Evolutionary conservation across 257 asterid genomes (phyloP).

Genomic region (Haberlea rhodopensis): DNA sequence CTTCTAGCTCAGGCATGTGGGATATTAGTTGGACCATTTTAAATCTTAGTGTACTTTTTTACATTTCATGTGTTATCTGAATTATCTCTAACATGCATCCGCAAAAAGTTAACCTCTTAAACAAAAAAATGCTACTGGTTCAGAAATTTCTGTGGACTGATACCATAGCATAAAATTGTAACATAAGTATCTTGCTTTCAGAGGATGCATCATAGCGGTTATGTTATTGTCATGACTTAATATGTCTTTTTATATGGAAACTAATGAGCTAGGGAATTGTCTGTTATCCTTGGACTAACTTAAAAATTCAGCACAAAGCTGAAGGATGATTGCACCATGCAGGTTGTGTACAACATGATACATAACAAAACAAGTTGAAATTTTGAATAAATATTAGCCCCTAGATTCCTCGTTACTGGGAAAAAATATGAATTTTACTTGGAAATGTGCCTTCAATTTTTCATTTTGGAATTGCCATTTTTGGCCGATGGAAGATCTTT

Average conservation of each 20-base stretch:
- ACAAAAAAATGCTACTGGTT: background rate
- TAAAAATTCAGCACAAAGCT: conserved; percentile 6
- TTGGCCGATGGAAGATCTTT: background rate
- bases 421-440: background rate
- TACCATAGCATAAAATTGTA: conserved; percentile 7
- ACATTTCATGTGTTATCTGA: background rate
- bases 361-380: conserved; percentile 9
- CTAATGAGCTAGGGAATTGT: background rate
- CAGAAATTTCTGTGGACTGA: background rate
- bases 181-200: background rate
- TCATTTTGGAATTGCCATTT: conserved; percentile 10
- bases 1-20: conserved; percentile 16
- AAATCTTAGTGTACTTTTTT: conserved; percentile 14
- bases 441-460: background rate
- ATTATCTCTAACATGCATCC: conserved; percentile 7
- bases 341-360: too few species aligned
- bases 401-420: background rate
- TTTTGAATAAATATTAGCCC: conserved; percentile 8
- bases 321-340: conserved; percentile 1
- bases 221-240: conserved; percentile 11
- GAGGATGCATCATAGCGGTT: background rate
- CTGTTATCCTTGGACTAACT: conserved; percentile 4
- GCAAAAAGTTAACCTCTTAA: conserved; percentile 3
- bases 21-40: conserved; percentile 19
- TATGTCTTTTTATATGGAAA: conserved; percentile 6